These are phyloP conservation scores for Camellia lanceoleosa DNA, from an alignment of 148 eudicot genomes.

Conservation along the genomic window DNA sequence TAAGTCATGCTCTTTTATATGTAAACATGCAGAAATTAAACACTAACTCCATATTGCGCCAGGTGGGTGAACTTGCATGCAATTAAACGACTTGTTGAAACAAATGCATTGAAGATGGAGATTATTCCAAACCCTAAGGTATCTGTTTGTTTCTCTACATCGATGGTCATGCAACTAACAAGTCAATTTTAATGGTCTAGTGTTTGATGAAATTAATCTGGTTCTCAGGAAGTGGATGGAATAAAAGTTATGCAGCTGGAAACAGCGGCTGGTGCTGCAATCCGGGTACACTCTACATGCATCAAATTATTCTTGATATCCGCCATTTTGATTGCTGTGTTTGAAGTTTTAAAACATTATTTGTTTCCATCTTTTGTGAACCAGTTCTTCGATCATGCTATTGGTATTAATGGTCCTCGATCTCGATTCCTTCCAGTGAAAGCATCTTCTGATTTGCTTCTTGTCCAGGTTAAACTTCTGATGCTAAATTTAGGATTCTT, in stretches of 20 bases:
- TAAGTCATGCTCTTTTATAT: slow-evolving; percentile 15
- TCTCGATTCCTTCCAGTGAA: slow-evolving; percentile 99
- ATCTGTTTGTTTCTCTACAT: slow-evolving; percentile 7
- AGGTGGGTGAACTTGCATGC: slow-evolving; percentile 97
- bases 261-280: slow-evolving; percentile 99
- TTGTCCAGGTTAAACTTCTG: slow-evolving; percentile 71
- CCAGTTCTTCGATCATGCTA: slow-evolving; percentile 83
- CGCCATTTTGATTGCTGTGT: not conserved
- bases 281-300: slow-evolving; percentile 49
- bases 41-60: slow-evolving; percentile 14
- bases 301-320: not conserved
- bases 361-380: not conserved
- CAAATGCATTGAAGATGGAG: slow-evolving; percentile 92
- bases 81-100: slow-evolving; percentile 86
- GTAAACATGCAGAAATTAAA: not conserved
- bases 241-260: slow-evolving; percentile 96
- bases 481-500: slow-evolving; percentile 6
- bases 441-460: slow-evolving; percentile 96
- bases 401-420: slow-evolving; percentile 90
- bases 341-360: not conserved
- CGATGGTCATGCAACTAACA: not conserved
- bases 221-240: slow-evolving; percentile 86
- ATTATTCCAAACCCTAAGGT: slow-evolving; percentile 99
- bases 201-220: slow-evolving; percentile 15
- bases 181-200: not conserved